Percentiles rank a stretch among this genome's conserved stretches.
Evolutionary conservation across 495 filamentous ascomycete genomes (phyloP).

Genomic region (Talaromyces nanjingensis): DNA sequence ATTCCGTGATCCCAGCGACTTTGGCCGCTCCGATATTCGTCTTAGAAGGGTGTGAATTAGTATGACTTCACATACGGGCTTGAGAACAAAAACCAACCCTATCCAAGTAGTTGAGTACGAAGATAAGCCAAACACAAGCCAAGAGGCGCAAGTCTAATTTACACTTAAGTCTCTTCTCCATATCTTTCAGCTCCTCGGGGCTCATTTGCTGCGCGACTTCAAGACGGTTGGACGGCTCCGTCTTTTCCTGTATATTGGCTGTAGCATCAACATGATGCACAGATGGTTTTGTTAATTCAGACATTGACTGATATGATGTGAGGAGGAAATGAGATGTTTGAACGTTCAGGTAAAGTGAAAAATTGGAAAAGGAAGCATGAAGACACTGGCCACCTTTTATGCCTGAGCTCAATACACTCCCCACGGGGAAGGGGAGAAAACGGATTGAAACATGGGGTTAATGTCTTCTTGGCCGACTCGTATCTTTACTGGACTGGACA

Average conservation of each 20-base stretch:
- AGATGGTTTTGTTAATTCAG: background rate
- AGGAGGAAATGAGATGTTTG: background rate
- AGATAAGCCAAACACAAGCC: constrained; percentile 24
- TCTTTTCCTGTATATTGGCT: background rate
- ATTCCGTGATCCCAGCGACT: background rate
- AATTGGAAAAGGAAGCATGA: background rate
- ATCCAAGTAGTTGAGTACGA: constrained; percentile 32
- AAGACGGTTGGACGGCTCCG: constrained; percentile 7
- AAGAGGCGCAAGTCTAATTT: constrained; percentile 28
- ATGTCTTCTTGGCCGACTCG: background rate
- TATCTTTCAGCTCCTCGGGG: background rate
- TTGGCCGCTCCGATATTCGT: constrained; percentile 17
- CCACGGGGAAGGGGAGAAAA: background rate
- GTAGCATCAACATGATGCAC: background rate
- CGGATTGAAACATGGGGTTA: background rate
- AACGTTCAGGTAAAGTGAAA: background rate
- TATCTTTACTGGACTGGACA: background rate
- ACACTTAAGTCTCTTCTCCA: constrained; percentile 23
- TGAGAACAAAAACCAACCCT: constrained; percentile 51
- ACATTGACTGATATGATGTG: background rate
- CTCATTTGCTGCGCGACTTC: constrained; percentile 10
- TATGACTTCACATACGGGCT: constrained; percentile 31
- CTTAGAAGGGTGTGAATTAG: constrained; percentile 57
- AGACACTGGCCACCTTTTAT: background rate
- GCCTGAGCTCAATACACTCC: background rate